phyloP scores from a whole-genome alignment of 352 stramenopile species.

The Phytophthora megakarya region DNA sequence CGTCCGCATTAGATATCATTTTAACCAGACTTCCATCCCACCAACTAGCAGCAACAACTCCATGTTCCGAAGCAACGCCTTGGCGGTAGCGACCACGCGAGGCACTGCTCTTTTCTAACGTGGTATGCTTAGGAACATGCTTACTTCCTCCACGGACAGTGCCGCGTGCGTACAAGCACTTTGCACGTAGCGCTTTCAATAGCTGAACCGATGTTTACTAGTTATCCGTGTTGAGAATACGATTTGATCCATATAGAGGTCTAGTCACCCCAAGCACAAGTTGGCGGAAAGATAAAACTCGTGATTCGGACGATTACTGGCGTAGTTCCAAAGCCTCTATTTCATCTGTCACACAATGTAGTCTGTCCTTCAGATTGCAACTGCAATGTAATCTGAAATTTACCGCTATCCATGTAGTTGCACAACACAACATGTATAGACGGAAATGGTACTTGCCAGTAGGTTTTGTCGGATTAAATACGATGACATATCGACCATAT shows the following conservation, averaged over 20 bases:
- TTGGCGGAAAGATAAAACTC: conserved; percentile 16
- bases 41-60: conserved; percentile 32
- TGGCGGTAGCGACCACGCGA: too few species aligned
- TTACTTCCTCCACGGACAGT: too few species aligned
- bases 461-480: conserved; percentile 13
- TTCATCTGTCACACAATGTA: conserved; percentile 12
- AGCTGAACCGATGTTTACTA: conserved; percentile 41
- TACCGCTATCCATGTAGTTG: too few species aligned
- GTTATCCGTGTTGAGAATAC: conserved; percentile 41
- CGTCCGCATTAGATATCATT: conserved; percentile 33
- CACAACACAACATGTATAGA: too few species aligned
- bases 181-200: conserved; percentile 20
- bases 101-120: too few species aligned
- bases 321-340: background rate
- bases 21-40: conserved; percentile 28
- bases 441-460: too few species aligned
- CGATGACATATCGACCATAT: conserved; percentile 8
- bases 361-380: conserved; percentile 24
- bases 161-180: too few species aligned
- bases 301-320: background rate
- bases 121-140: too few species aligned
- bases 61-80: too few species aligned
- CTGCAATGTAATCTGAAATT: too few species aligned
- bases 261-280: conserved; percentile 31
- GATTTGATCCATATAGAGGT: conserved; percentile 23